These are phyloP conservation scores for Plasmodium gonderi DNA, from an alignment of 169 alveolate genomes.

Conservation along the genomic window DNA sequence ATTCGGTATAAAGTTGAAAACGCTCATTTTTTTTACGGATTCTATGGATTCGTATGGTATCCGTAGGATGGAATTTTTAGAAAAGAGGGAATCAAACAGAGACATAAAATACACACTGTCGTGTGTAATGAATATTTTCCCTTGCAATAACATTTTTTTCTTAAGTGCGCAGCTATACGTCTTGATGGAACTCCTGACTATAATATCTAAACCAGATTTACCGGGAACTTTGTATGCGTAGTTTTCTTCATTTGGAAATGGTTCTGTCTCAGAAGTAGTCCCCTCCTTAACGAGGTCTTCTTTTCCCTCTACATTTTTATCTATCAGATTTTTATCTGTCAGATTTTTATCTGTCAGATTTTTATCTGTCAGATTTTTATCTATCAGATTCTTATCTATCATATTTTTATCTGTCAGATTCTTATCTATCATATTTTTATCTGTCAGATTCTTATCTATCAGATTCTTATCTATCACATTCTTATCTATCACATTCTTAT, in stretches of 20 bases:
- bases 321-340: background rate
- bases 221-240: background rate
- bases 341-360: background rate
- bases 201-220: background rate
- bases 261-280: background rate
- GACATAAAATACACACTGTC: conserved; percentile 10
- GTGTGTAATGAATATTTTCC: background rate
- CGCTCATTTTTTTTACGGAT: conserved; percentile 1
- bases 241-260: background rate
- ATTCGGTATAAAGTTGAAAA: conserved; percentile 13
- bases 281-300: background rate
- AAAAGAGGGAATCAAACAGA: conserved; percentile 16
- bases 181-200: conserved; percentile 13
- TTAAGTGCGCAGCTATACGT: conserved; percentile 24
- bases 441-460: background rate
- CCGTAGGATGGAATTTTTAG: conserved; percentile 7
- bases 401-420: background rate
- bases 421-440: background rate
- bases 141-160: conserved; percentile 14
- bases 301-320: background rate
- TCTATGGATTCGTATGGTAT: conserved; percentile 2
- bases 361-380: background rate
- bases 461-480: background rate
- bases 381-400: background rate
- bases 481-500: background rate